A percentile compares a stretch with the other conserved stretches of the same genome.
Evolutionary conservation across 768 basidiomycete species (phyloP).

Genomic region (Podaxis sp.): DNA sequence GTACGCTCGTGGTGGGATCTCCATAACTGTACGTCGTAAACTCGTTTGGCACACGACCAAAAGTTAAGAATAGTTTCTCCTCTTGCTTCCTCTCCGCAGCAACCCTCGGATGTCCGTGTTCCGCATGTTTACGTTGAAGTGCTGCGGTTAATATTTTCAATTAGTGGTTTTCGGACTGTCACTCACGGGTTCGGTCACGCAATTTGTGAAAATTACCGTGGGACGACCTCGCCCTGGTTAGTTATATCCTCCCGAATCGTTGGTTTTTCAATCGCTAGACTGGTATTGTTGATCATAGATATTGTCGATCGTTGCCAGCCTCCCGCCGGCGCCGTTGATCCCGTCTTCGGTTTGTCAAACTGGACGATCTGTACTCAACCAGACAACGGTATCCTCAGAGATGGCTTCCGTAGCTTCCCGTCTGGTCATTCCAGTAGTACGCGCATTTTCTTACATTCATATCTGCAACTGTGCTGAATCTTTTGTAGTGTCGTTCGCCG

Average conservation of each 20-base stretch:
- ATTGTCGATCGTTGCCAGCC: constrained; percentile 72
- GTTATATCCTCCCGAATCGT: background rate
- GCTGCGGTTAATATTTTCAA: constrained; percentile 8
- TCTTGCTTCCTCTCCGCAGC: constrained; percentile 21
- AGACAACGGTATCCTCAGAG: constrained; percentile 50
- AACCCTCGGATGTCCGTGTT: constrained; percentile 35
- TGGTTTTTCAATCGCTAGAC: background rate
- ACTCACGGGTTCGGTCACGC: constrained; percentile 78
- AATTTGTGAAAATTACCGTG: constrained; percentile 81
- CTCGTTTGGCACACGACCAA: background rate
- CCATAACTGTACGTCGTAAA: constrained; percentile 53
- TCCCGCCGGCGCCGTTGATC: constrained; percentile 54
- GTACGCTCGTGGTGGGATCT: constrained; percentile 87
- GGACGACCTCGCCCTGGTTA: constrained; percentile 86
- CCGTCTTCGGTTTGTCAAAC: constrained; percentile 68
- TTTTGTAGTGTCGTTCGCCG: constrained; percentile 80
- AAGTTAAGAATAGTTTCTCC: background rate
- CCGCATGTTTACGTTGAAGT: background rate
- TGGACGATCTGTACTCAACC: constrained; percentile 77
- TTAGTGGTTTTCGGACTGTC: constrained; percentile 70
- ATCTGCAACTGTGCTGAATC: constrained; percentile 6
- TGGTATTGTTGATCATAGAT: constrained; percentile 32
- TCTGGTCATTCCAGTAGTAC: constrained; percentile 87
- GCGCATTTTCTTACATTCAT: constrained; percentile 20
- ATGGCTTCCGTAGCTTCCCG: constrained; percentile 91